Evolutionary conservation across 2,329 filamentous ascomycete species (phyloP).

Genomic region (Calonectria henricotiae): DNA sequence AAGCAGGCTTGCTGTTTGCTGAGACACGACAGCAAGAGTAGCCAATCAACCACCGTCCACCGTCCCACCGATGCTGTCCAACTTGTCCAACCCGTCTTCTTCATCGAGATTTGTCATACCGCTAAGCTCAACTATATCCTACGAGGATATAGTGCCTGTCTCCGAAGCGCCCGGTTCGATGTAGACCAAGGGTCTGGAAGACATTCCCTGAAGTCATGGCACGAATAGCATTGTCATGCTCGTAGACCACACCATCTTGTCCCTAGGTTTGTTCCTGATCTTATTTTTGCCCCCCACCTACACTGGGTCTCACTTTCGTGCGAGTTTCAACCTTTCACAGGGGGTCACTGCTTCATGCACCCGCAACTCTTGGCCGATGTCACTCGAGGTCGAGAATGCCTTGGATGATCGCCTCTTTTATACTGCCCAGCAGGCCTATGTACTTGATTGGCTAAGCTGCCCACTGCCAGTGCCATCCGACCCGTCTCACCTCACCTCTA

Average conservation of each 20-base stretch:
- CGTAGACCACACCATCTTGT: neutral
- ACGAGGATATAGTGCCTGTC: too few species aligned
- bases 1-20: conserved; percentile 7
- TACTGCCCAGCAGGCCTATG: neutral
- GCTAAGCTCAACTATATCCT: neutral
- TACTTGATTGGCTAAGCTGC: neutral
- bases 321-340: neutral
- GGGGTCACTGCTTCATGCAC: neutral
- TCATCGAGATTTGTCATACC: conserved; percentile 3
- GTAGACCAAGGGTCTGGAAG: neutral
- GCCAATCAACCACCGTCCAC: neutral
- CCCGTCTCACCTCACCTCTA: neutral
- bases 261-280: neutral
- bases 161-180: neutral
- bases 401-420: neutral
- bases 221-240: neutral
- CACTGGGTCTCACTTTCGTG: neutral
- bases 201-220: neutral
- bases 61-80: neutral
- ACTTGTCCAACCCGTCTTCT: neutral
- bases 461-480: neutral
- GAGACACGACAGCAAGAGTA: conserved; percentile 2
- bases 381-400: neutral
- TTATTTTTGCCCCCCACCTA: neutral
- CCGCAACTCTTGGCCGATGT: neutral